Evolutionary conservation across 352 stramenopile species (phyloP), one percentile per base, ranked within the genome.

Genomic region (Pelagophyceae sp.): DNA sequence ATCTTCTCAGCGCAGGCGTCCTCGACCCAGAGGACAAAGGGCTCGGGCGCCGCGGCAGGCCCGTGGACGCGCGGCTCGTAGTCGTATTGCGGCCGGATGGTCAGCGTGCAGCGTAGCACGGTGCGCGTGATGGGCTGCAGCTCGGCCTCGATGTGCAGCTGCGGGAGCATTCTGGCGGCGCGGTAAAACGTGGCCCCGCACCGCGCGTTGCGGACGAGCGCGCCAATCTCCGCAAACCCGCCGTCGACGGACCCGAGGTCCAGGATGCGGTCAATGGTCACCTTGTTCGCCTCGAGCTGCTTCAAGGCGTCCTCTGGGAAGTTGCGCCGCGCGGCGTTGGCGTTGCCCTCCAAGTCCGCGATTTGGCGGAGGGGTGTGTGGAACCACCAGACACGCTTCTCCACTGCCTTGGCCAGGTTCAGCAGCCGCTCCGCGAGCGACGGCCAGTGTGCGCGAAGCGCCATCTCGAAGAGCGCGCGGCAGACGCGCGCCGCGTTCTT

Each of bases 381-480:
- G 78, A 96, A 95, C 92, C 92, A 98, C 95, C 96, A 99, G 72
- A 98, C 86, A 65, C 94, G 91, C 77, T 96, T 90, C 78, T 99
- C 97, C 70, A 99, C 92, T 70, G 91, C 94, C 79, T 99, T 99
- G 37, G 94, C 94, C 31, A 99, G 83, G 69, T 93, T 85, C 15
- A 99, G 82, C 71, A 99, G 94, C 77, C 67, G 67, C 38, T 74
- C 84, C 0, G 91, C 90, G n/a, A 91, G 86, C 1, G 83, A 82
- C 32, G 88, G 88, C 79, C 87, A 95, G 70, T 94, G 88, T 74
- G 94, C 92, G 79, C 94, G 93, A 54, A 98, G 76, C 37, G 87
- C 97, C 75, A 99, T 98, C 85, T 99, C 97, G 86, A 99, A 99
- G 40, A 99, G 83, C 32, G 96, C 96, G 32, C 96, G 89, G 23